A percentile compares a stretch with the other conserved stretches of the same genome.
Evolutionary conservation across 164 flowering plant species (phyloP).

Genomic region (Tetracentron sinense): DNA sequence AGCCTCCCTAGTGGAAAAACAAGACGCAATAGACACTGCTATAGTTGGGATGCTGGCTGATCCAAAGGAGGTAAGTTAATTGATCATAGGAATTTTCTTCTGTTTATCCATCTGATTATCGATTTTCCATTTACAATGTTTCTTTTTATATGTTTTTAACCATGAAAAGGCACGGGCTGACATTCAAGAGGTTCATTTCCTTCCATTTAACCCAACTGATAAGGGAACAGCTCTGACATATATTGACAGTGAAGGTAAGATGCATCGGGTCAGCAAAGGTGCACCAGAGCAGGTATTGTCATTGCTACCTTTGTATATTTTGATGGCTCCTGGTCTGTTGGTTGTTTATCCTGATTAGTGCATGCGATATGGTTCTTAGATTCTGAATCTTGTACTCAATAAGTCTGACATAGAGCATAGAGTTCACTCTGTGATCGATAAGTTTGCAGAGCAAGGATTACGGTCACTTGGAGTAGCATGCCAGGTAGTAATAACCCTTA

Average conservation of each 20-base stretch:
- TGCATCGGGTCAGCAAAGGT: slow-evolving; percentile 83
- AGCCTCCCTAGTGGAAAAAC: slow-evolving; percentile 52
- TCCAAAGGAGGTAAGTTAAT: slow-evolving; percentile 62
- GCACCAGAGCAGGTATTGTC: slow-evolving; percentile 67
- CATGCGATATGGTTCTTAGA: slow-evolving; percentile 35
- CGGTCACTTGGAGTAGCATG: slow-evolving; percentile 88
- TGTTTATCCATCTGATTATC: background rate
- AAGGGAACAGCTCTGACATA: slow-evolving; percentile 68
- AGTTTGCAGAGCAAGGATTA: slow-evolving; percentile 82
- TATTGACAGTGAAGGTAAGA: slow-evolving; percentile 46
- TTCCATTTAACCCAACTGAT: slow-evolving; percentile 60
- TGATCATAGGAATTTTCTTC: background rate
- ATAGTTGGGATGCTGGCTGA: slow-evolving; percentile 54
- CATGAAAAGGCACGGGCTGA: slow-evolving; percentile 53
- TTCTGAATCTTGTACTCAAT: slow-evolving; percentile 74
- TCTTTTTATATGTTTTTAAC: slow-evolving; percentile 2
- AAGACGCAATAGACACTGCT: slow-evolving; percentile 60
- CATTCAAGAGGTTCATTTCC: slow-evolving; percentile 67
- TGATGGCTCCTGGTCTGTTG: background rate
- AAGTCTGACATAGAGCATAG: slow-evolving; percentile 68
- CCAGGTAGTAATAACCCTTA: slow-evolving; percentile 46
- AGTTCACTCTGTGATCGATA: slow-evolving; percentile 79
- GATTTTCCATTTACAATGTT: background rate
- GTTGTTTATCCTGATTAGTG: slow-evolving; percentile 3
- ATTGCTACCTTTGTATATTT: background rate